Evolutionary conservation across 2,329 filamentous ascomycete species (phyloP), one percentile per base, ranked within the genome.

Genomic region (Phialophora expanda): DNA sequence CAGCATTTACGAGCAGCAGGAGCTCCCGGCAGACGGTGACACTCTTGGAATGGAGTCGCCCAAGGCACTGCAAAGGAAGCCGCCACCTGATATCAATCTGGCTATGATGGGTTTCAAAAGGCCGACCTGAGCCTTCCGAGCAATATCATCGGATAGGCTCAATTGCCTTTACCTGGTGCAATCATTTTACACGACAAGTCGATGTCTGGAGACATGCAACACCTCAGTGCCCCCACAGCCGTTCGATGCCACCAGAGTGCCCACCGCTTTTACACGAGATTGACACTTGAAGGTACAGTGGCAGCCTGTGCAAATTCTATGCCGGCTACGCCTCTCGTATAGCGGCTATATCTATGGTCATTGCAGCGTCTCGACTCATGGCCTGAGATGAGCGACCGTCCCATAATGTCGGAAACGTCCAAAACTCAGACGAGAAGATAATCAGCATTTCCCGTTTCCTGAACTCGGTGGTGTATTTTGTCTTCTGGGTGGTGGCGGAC

Each of bases 1-100:
- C 26, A 78, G 82, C 75, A 78, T 84, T 70, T 87, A 89, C 65
- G 84, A 86, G 68, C 86, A 89, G n/a, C 83, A 86, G 24, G 80
- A 82, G 59, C 74, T 76, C 58, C 78, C 75, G 44, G 64, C 67
- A 4, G 69, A 70, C 14, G 70, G 65, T 8, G 58, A 62, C 32
- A 11, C 50, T 3, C 60, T 71, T 34, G 68, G 68, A 14, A 71
- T 71, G 69, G 64, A 67, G 24, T 28, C 57, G 17, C 41, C 62
- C 30, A 65, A 56, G 8, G n/a, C 56, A 6, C 53, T 28, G 9
- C 32, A 63, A 53, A 24, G 34, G 11, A 38, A 55, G 51, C 64
- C 57, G 22, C 44, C 65, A 44, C 53, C 62, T 22, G 61, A 66
- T 26, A 61, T 66, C 51, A 70, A 69, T 44, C 24, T 67, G 22